phyloP scores from a whole-genome alignment of 768 basidiomycete species.

The Cystofilobasidium bisporidii region DNA sequence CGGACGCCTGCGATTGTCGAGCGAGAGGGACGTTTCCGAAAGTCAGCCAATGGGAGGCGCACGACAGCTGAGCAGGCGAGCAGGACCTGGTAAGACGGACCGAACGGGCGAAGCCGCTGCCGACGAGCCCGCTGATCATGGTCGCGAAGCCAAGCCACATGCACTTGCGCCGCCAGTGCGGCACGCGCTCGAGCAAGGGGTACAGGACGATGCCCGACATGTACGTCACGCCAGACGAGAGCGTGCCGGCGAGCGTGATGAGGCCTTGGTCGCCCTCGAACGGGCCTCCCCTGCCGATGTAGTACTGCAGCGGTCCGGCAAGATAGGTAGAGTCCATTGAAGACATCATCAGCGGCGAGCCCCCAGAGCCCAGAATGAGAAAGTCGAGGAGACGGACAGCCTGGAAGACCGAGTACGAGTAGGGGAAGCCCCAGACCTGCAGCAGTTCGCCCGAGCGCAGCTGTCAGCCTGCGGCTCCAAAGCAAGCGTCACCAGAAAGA shows the following conservation, averaged over 20 bases:
- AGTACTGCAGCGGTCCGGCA: neutral
- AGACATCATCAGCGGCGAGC: no score
- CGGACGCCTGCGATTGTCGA: neutral
- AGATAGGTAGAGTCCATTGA: neutral
- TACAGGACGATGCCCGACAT: slow-evolving; percentile 2
- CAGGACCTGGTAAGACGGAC: neutral
- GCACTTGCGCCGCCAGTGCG: neutral
- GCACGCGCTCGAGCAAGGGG: neutral
- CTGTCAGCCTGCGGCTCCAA: no score
- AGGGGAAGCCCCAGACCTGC: neutral
- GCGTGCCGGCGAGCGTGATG: neutral
- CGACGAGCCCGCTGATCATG: neutral
- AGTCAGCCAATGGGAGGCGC: no score
- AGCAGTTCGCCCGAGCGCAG: no score
- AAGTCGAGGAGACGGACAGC: no score
- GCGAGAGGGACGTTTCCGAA: no score
- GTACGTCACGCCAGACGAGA: neutral
- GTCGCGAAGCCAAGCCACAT: neutral
- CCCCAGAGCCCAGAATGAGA: no score
- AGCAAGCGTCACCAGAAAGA: neutral
- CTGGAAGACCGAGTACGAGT: neutral
- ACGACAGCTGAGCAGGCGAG: neutral
- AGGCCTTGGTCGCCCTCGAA: slow-evolving; percentile 1
- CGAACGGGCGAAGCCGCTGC: neutral
- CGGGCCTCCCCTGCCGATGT: neutral